Conservation (phyloP, 345 rosid species). For the Eucalyptus pauciflora region DNA sequence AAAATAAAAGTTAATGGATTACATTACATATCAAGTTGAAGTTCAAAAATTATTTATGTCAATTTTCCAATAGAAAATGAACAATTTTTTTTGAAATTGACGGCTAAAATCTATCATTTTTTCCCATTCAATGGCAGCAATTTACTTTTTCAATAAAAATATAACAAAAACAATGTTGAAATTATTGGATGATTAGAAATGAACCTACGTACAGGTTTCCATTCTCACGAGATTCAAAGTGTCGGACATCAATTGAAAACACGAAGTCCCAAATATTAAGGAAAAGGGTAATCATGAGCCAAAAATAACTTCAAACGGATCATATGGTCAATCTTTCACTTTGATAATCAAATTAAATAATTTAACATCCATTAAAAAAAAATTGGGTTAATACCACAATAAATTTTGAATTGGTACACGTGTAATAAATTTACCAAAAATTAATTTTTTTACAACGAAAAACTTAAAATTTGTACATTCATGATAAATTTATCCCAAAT, state of each 20-base stretch:
- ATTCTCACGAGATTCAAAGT: neutral
- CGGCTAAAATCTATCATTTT: neutral
- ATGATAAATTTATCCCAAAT: no score
- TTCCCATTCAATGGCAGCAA: neutral
- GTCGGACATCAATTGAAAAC: neutral
- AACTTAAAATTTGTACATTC: fast-evolving
- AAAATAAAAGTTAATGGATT: no score
- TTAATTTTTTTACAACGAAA: no score
- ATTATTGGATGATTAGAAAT: no score
- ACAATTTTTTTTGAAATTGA: neutral
- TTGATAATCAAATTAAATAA: neutral
- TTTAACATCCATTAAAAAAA: no score
- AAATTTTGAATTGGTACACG: no score
- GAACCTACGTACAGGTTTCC: no score
- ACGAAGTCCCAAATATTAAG: neutral
- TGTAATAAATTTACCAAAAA: no score
- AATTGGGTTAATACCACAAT: no score
- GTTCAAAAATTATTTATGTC: neutral
- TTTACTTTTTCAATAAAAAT: neutral
- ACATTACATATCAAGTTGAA: fast-evolving
- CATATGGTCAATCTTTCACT: neutral
- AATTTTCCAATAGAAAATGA: neutral
- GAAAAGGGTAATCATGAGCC: neutral
- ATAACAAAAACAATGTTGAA: neutral
- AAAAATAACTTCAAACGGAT: neutral